Evolutionary conservation across 176 grass and related monocot genomes (phyloP).

Genomic region (Musa itinerans): DNA sequence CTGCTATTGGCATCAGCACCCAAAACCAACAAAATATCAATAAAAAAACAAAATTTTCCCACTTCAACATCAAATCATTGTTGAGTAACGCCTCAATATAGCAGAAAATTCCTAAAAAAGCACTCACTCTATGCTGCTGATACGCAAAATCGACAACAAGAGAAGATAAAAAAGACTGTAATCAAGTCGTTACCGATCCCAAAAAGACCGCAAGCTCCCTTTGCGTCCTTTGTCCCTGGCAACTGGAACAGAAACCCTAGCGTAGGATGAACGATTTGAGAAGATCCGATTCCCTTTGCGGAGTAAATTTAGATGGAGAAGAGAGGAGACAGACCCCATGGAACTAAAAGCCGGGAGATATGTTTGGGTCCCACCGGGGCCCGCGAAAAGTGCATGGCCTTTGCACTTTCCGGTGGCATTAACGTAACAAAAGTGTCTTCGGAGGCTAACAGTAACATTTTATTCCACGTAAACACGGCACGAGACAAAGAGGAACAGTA

Average conservation of each 20-base stretch:
- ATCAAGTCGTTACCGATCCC: not conserved
- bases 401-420: slow-evolving; percentile 2
- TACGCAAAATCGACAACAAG: not conserved
- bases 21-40: not conserved
- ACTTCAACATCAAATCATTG: not conserved
- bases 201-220: not conserved
- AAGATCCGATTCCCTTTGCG: not conserved
- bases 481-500: not conserved
- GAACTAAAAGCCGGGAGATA: not conserved
- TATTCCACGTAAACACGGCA: not conserved
- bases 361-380: not conserved
- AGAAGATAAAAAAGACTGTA: not conserved
- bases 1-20: not conserved
- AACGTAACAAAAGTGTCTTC: not conserved
- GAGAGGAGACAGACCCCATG: not conserved
- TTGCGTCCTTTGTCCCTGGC: not conserved
- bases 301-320: slow-evolving; percentile 1
- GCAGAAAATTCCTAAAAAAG: not conserved
- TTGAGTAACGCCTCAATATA: not conserved
- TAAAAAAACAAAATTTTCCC: not conserved
- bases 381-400: slow-evolving; percentile 2
- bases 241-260: slow-evolving; percentile 11
- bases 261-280: slow-evolving; percentile 2
- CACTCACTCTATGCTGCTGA: not conserved
- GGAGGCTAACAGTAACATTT: too few relatives aligned